Percentiles rank a stretch among this genome's conserved stretches.
These are phyloP conservation scores for Schizonepeta tenuifolia DNA, from an alignment of 257 asterid genomes.

Conservation along the genomic window DNA sequence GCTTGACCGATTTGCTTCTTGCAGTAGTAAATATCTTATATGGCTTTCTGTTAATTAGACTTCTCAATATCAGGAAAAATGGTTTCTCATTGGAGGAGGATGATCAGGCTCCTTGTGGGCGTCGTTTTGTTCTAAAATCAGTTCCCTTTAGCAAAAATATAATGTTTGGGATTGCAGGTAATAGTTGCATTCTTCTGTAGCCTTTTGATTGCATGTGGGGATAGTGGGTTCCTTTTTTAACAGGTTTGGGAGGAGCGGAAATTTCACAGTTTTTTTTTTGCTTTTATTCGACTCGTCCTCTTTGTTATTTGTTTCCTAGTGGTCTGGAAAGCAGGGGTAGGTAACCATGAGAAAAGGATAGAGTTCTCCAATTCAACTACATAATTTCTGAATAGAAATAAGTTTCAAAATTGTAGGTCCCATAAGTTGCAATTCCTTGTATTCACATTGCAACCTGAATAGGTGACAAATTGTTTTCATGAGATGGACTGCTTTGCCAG, in stretches of 20 bases:
- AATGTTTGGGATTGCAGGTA: slow-evolving; percentile 86
- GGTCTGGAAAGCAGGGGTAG: neutral
- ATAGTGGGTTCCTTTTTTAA: too few species aligned
- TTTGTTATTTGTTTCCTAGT: neutral
- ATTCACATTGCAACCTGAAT: neutral
- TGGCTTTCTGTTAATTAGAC: slow-evolving; percentile 15
- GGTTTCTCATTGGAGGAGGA: slow-evolving; percentile 90
- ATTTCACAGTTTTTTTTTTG: neutral
- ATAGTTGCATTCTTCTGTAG: neutral
- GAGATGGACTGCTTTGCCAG: too few species aligned
- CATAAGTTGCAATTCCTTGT: neutral
- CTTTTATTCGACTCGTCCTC: neutral
- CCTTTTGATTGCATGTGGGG: neutral
- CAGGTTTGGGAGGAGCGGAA: neutral
- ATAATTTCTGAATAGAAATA: neutral
- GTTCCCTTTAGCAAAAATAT: slow-evolving; percentile 96
- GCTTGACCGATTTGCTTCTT: neutral
- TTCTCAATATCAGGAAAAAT: slow-evolving; percentile 68
- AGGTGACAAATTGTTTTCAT: too few species aligned
- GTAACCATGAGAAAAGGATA: neutral
- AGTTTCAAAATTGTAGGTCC: neutral
- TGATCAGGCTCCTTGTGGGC: slow-evolving; percentile 79
- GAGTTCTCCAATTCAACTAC: neutral
- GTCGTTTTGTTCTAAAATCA: slow-evolving; percentile 80
- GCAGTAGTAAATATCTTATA: slow-evolving; percentile 18